Conservation (phyloP, 176 grass and related monocot species). For the Oryza punctata region DNA sequence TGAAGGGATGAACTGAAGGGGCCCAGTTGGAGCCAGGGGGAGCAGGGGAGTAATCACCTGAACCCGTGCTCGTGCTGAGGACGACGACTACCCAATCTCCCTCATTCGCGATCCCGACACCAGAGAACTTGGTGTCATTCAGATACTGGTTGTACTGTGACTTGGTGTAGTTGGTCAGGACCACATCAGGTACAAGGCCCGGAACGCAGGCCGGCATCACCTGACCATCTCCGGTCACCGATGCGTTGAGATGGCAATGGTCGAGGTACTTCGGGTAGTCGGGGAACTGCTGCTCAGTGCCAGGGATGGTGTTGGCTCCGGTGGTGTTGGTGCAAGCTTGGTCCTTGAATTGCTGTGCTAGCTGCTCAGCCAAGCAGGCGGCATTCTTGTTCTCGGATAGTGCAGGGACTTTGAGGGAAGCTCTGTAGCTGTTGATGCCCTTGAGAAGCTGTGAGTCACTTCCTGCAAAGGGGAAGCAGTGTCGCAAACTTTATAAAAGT, state of each 20-base stretch:
- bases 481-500: background rate
- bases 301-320: conserved; percentile 81
- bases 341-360: conserved; percentile 75
- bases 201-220: conserved; percentile 89
- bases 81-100: conserved; percentile 92
- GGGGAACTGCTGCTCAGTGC: conserved; percentile 83
- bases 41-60: conserved; percentile 61
- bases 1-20: conserved; percentile 23
- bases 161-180: conserved; percentile 92
- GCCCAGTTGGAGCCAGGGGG: conserved; percentile 44
- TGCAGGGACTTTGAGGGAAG: conserved; percentile 66
- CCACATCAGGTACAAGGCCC: conserved; percentile 48
- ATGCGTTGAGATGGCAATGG: conserved; percentile 79
- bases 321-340: conserved; percentile 85
- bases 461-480: conserved; percentile 34
- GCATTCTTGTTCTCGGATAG: conserved; percentile 78
- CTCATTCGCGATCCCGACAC: conserved; percentile 78
- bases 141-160: conserved; percentile 80
- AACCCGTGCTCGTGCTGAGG: conserved; percentile 64
- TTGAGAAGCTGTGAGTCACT: conserved; percentile 67
- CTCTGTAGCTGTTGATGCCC: conserved; percentile 87
- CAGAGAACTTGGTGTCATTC: conserved; percentile 61
- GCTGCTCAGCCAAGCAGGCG: conserved; percentile 78
- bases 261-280: conserved; percentile 70
- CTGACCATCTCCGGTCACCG: conserved; percentile 68